A percentile compares a stretch with the other conserved stretches of the same genome.
Evolutionary conservation across 2,329 filamentous ascomycete species (phyloP).

Genomic region (Venturia effusa): DNA sequence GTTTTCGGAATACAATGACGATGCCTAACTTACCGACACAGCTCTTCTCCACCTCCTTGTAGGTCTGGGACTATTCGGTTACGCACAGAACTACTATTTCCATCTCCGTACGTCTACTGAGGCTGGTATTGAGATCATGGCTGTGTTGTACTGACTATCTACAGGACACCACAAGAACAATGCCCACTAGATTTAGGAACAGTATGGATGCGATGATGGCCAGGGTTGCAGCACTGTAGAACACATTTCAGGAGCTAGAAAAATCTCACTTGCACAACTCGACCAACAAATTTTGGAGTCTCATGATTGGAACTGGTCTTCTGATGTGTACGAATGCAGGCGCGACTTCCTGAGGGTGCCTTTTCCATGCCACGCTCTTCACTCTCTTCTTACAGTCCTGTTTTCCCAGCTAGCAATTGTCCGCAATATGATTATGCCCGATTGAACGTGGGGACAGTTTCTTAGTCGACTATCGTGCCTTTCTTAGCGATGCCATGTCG

Average conservation of each 20-base stretch:
- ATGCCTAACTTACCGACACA: slow-evolving; percentile 28
- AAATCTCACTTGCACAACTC: background rate
- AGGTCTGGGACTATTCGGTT: slow-evolving; percentile 69
- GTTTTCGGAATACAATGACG: background rate
- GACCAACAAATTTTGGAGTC: background rate
- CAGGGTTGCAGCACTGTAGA: slow-evolving; percentile 2
- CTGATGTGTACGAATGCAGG: no score
- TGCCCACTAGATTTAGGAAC: slow-evolving; percentile 58
- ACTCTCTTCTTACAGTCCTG: no score
- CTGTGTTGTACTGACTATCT: slow-evolving; percentile 19
- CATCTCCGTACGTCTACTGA: slow-evolving; percentile 73
- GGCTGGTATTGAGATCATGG: background rate
- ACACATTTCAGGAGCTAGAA: background rate
- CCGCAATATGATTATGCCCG: no score
- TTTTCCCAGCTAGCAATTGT: no score
- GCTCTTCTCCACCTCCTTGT: slow-evolving; percentile 81
- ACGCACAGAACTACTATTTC: slow-evolving; percentile 99
- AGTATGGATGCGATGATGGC: background rate
- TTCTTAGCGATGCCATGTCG: no score
- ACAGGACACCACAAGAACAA: slow-evolving; percentile 99
- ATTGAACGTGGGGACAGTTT: no score
- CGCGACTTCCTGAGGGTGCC: no score
- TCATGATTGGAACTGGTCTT: background rate
- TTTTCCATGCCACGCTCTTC: no score
- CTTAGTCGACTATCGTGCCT: no score